Evolutionary conservation across 768 basidiomycete genomes (phyloP).

Genomic region (Boletus patriciae): DNA sequence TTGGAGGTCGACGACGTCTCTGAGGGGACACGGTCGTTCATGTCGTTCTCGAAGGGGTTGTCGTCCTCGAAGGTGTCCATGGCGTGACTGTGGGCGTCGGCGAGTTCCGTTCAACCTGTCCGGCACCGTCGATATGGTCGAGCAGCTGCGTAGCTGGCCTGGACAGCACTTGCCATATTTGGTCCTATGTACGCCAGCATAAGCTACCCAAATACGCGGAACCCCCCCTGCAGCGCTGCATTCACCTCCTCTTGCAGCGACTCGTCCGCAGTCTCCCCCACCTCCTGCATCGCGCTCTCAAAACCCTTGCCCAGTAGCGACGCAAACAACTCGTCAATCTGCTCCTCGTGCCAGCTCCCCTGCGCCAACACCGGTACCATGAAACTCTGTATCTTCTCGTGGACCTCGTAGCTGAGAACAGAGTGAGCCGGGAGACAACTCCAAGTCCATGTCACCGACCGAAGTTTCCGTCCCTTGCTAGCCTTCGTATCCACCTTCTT

Average conservation of each 20-base stretch:
- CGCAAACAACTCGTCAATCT: slow-evolving; percentile 91
- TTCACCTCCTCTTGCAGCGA: slow-evolving; percentile 33
- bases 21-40: slow-evolving; percentile 35
- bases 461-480: slow-evolving; percentile 90
- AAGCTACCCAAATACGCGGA: slow-evolving; percentile 59
- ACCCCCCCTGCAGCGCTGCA: slow-evolving; percentile 43
- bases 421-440: slow-evolving; percentile 1
- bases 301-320: slow-evolving; percentile 81
- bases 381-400: slow-evolving; percentile 96
- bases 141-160: slow-evolving; percentile 9
- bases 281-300: slow-evolving; percentile 36
- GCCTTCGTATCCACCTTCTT: slow-evolving; percentile 95
- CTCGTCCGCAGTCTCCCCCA: slow-evolving; percentile 30
- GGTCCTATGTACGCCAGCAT: slow-evolving; percentile 14
- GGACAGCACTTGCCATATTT: slow-evolving; percentile 25
- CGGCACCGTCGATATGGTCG: not conserved
- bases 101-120: too few species aligned
- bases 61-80: slow-evolving; percentile 57
- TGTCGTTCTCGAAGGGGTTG: slow-evolving; percentile 60
- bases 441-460: slow-evolving; percentile 45
- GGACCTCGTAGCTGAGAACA: slow-evolving; percentile 76
- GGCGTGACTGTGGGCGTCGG: not conserved
- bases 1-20: slow-evolving; percentile 39
- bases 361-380: slow-evolving; percentile 80
- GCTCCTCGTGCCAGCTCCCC: slow-evolving; percentile 91